phyloP scores from a whole-genome alignment of 2,329 filamentous ascomycete species.

The Sporothrix brunneoviolacea region DNA sequence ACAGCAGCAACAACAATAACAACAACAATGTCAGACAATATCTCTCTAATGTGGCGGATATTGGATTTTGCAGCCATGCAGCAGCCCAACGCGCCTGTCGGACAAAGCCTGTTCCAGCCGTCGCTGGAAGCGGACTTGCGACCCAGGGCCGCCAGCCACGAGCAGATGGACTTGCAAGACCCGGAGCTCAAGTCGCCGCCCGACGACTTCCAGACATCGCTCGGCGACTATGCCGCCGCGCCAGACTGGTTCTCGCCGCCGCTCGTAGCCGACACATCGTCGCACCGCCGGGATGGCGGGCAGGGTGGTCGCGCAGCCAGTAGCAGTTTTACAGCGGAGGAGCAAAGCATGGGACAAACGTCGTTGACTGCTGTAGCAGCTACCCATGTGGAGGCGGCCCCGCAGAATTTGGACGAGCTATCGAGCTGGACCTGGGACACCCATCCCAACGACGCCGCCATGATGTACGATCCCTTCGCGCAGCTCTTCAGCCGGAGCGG shows the following conservation, averaged over 20 bases:
- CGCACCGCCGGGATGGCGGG: too few species aligned
- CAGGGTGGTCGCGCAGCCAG: too few species aligned
- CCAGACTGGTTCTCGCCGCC: background rate
- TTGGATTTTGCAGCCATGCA: conserved; percentile 1
- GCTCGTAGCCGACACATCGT: too few species aligned
- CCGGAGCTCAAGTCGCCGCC: background rate
- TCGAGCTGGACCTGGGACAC: conserved; percentile 1
- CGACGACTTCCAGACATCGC: background rate
- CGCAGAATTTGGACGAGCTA: background rate
- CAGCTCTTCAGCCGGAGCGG: background rate
- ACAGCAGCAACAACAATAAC: background rate
- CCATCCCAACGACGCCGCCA: background rate
- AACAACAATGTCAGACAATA: background rate
- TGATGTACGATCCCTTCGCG: conserved; percentile 5
- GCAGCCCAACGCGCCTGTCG: background rate
- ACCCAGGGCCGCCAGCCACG: background rate
- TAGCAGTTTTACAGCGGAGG: too few species aligned
- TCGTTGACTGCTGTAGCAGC: too few species aligned
- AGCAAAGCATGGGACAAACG: too few species aligned
- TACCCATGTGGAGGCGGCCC: too few species aligned
- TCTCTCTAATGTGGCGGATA: background rate
- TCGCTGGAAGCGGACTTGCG: background rate
- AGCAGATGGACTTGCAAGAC: background rate
- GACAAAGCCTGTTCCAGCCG: background rate
- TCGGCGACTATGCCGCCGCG: background rate